Evolutionary conservation across 2,329 filamentous ascomycete genomes (phyloP).

Genomic region (Aspergillus chevalieri): DNA sequence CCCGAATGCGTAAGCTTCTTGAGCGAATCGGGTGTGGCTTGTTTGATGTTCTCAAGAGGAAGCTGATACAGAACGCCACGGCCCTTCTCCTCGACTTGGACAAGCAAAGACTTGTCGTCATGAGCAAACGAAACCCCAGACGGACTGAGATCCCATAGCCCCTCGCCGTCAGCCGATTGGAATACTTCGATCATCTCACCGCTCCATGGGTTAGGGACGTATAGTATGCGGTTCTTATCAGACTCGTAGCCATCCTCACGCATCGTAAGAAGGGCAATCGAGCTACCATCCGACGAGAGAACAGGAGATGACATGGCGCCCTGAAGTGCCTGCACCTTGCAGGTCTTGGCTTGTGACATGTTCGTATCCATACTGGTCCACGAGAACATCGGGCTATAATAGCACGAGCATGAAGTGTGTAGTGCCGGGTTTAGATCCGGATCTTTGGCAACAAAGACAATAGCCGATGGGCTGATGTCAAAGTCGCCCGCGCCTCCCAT

Average conservation of each 20-base stretch:
- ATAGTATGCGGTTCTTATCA: conserved; percentile 41
- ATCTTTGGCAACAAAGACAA: conserved; percentile 44
- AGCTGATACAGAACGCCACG: conserved; percentile 40
- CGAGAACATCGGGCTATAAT: conserved; percentile 40
- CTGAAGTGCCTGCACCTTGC: conserved; percentile 28
- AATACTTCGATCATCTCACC: conserved; percentile 36
- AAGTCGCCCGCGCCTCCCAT: conserved; percentile 44
- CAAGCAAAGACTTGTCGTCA: conserved; percentile 36
- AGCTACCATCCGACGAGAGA: conserved; percentile 39
- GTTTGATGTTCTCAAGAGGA: conserved; percentile 22
- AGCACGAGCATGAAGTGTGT: conserved; percentile 43
- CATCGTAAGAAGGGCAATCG: conserved; percentile 41
- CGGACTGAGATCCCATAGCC: conserved; percentile 40
- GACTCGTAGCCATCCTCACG: conserved; percentile 42
- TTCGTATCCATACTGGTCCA: conserved; percentile 29
- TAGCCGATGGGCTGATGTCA: conserved; percentile 40
- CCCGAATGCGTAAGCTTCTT: conserved; percentile 36
- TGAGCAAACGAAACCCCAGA: conserved; percentile 35
- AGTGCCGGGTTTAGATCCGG: conserved; percentile 40
- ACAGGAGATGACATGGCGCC: conserved; percentile 43
- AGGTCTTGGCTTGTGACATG: conserved; percentile 25
- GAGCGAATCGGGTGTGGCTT: conserved; percentile 24
- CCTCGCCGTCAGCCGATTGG: conserved; percentile 29
- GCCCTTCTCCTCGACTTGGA: conserved; percentile 39
- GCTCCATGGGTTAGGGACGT: conserved; percentile 38